Evolutionary conservation across 2,329 filamentous ascomycete genomes (phyloP), one percentile per base, ranked within the genome.

Genomic region (Colletotrichum magnum): DNA sequence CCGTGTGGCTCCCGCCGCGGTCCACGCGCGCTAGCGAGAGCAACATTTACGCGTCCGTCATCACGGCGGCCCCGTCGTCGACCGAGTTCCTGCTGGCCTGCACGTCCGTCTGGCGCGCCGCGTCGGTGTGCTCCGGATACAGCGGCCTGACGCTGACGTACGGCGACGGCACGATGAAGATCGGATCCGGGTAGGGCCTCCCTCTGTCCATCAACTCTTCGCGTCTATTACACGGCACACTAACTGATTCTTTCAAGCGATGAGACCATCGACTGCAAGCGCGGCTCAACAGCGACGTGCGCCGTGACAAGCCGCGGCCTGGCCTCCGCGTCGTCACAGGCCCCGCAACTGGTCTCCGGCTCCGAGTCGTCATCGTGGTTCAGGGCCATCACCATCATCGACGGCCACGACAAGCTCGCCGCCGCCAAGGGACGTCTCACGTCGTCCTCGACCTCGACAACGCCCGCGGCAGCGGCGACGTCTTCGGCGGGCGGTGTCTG

Each of bases 21-120:
- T 56, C 53, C 28, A 63, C 68, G 16, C 13, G 52, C 21, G 64
- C 41, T 12, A 58, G 63, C 18, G 53, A 68, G 9, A 48, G 18
- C 21, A 68, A 47, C 28, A 68, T 70, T 12, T 68, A 68, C 39
- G 64, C 68, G 13, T 70, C 68, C 41, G 64, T 70, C 58, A 68
- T 70, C 48, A 68, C 68, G 39, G 68, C 68, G 16, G 68, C 58
- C n/a, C 58, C 64, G 39, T 61, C 62, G n/a, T 68, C 64, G n/a
- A 68, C 68, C 6, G 68, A 68, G 32, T 56, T 48, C 7, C 21
- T 63, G 36, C 32, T 68, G 5, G 68, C 68, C 7, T 70, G 68
- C 58, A 70, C 58, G 5, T 54, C 68, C 6, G 52, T 54, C 3
- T 70, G 56, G 51, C 48, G 32, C 32, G 68, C 64, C 12, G 63